A percentile compares a stretch with the other conserved stretches of the same genome.
These are phyloP conservation scores for Fusarium begoniae DNA, from an alignment of 2,329 filamentous ascomycete genomes.

Conservation along the genomic window DNA sequence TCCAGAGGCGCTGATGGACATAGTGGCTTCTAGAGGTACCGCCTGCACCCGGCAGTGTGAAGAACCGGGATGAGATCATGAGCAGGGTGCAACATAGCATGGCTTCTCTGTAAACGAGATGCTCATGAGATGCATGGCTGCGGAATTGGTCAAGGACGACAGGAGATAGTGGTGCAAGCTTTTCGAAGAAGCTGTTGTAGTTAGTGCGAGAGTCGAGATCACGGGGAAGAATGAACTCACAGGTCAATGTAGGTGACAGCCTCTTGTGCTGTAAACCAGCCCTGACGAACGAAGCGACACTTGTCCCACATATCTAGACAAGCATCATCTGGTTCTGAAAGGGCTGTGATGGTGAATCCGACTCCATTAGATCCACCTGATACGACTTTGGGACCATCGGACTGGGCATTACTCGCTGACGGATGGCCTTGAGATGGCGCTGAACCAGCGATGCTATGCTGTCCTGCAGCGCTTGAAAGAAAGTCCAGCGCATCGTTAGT, in stretches of 20 bases:
- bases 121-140: slow-evolving; percentile 12
- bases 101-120: slow-evolving; percentile 26
- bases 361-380: slow-evolving; percentile 3
- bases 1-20: slow-evolving; percentile 32
- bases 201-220: not conserved
- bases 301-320: slow-evolving; percentile 39
- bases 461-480: slow-evolving; percentile 18
- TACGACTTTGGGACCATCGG: not conserved
- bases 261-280: slow-evolving; percentile 41
- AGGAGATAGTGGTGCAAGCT: slow-evolving; percentile 1
- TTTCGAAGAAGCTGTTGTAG: slow-evolving; percentile 11
- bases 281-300: slow-evolving; percentile 39
- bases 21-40: slow-evolving; percentile 32
- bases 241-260: slow-evolving; percentile 40
- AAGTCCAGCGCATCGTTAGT: slow-evolving; percentile 30
- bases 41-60: slow-evolving; percentile 33
- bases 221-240: not conserved
- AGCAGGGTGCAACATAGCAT: slow-evolving; percentile 37
- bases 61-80: slow-evolving; percentile 36
- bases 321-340: slow-evolving; percentile 33
- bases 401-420: not conserved
- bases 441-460: slow-evolving; percentile 6
- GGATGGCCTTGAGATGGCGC: not conserved
- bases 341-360: slow-evolving; percentile 7
- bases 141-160: slow-evolving; percentile 11